phyloP scores from a whole-genome alignment of 805 yeast genomes.

The Yamadazyma insecticola region DNA sequence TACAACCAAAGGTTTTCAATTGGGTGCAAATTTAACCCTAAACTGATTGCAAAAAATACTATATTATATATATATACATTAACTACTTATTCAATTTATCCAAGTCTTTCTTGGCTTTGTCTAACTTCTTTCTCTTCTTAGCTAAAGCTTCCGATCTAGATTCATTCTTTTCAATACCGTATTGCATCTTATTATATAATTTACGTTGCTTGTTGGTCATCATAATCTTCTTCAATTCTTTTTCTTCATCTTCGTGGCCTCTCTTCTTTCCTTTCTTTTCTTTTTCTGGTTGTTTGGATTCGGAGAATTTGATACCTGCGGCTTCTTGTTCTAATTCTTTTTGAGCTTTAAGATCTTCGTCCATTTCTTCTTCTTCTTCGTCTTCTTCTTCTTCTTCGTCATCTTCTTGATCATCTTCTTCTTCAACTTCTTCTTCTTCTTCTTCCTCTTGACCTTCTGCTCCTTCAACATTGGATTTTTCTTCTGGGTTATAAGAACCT shows the following conservation, averaged over 20 bases:
- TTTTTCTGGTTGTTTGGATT: slow-evolving; percentile 46
- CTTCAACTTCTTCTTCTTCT: slow-evolving; percentile 31
- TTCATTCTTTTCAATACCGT: slow-evolving; percentile 81
- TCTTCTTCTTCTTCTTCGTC: slow-evolving; percentile 48
- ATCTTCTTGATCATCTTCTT: slow-evolving; percentile 50
- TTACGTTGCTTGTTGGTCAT: slow-evolving; percentile 96
- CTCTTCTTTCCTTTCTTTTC: slow-evolving; percentile 36
- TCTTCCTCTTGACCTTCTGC: slow-evolving; percentile 49
- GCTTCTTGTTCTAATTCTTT: slow-evolving; percentile 77
- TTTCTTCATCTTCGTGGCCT: slow-evolving; percentile 61
- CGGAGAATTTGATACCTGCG: slow-evolving; percentile 78
- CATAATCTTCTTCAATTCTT: slow-evolving; percentile 92
- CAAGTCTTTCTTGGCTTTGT: slow-evolving; percentile 51
- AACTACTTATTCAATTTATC: slow-evolving; percentile 12
- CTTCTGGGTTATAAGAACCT: slow-evolving; percentile 82
- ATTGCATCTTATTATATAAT: slow-evolving; percentile 91
- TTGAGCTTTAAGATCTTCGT: slow-evolving; percentile 69
- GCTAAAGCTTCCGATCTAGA: slow-evolving; percentile 63
- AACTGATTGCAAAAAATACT: no score
- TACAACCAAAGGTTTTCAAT: no score
- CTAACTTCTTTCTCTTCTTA: slow-evolving; percentile 66
- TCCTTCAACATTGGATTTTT: slow-evolving; percentile 39
- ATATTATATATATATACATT: background rate
- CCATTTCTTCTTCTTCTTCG: slow-evolving; percentile 33
- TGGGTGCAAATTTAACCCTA: no score